Percentiles rank a stretch among this genome's conserved stretches.
These are phyloP conservation scores for Cavenderia fasciculata DNA, from an alignment of 78 protist species.

Conservation along the genomic window DNA sequence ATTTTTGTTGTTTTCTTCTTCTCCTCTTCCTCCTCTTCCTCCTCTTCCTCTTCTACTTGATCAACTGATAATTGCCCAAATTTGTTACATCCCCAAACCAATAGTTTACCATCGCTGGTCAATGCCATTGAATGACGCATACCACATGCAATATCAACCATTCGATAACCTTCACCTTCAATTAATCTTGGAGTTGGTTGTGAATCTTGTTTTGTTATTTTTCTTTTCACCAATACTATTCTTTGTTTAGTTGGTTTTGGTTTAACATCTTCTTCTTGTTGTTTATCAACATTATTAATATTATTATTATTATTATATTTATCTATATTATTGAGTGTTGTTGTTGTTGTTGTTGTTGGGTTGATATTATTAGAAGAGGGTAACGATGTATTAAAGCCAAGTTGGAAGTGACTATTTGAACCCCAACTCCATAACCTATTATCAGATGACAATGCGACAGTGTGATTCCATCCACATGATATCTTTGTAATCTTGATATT, in stretches of 20 bases:
- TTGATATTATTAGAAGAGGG: not conserved
- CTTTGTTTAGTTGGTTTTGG: too few relatives aligned
- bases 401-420: conserved; percentile 39
- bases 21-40: not conserved
- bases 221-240: not conserved
- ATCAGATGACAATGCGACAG: not conserved
- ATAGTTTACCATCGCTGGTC: not conserved
- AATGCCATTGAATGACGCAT: conserved; percentile 41
- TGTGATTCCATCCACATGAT: conserved; percentile 47
- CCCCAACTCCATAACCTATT: conserved; percentile 40
- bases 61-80: conserved; percentile 31
- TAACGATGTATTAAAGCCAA: not conserved
- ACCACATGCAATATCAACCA: conserved; percentile 34
- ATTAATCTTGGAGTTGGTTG: conserved; percentile 2
- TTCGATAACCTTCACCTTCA: not conserved
- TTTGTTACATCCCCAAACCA: conserved; percentile 74
- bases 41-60: not conserved
- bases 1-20: too few relatives aligned
- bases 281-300: too few relatives aligned
- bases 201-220: not conserved
- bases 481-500: not conserved
- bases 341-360: not conserved
- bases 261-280: too few relatives aligned
- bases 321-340: not conserved
- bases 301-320: not conserved